Evolutionary conservation across 805 yeast species (phyloP).

Genomic region (Diddensiella santjacobensis): DNA sequence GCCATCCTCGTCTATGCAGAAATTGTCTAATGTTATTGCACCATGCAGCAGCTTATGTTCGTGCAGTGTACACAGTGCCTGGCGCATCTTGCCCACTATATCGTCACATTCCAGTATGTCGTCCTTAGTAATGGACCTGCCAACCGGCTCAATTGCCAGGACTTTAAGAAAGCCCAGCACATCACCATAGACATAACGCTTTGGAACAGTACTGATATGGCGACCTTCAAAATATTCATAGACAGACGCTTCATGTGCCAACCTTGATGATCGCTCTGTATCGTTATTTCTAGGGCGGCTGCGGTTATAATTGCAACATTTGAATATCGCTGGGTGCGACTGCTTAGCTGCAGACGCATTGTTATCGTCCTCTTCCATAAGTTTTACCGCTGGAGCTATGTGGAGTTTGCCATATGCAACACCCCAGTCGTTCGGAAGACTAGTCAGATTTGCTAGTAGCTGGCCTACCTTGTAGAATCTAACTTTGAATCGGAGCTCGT

Average conservation of each 20-base stretch:
- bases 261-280: neutral
- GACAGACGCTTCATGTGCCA: conserved; percentile 23
- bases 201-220: conserved; percentile 17
- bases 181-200: conserved; percentile 20
- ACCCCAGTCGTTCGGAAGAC: conserved; percentile 1
- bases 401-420: conserved; percentile 3
- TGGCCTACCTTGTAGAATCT: conserved; percentile 4
- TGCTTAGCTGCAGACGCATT: neutral
- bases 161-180: conserved; percentile 22
- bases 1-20: conserved; percentile 19
- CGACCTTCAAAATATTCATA: conserved; percentile 21
- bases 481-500: neutral
- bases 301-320: conserved; percentile 14
- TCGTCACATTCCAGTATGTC: conserved; percentile 15
- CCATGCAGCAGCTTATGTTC: conserved; percentile 20
- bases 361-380: neutral
- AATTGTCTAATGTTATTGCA: conserved; percentile 18
- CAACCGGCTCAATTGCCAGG: conserved; percentile 25
- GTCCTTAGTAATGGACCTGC: conserved; percentile 15
- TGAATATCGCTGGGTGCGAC: conserved; percentile 12
- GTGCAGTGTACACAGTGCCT: conserved; percentile 20
- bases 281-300: neutral
- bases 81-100: conserved; percentile 15
- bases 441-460: conserved; percentile 1
- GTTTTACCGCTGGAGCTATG: neutral